These are phyloP conservation scores for Lachnellula willkommii DNA, from an alignment of 2,329 filamentous ascomycete genomes.

Conservation along the genomic window DNA sequence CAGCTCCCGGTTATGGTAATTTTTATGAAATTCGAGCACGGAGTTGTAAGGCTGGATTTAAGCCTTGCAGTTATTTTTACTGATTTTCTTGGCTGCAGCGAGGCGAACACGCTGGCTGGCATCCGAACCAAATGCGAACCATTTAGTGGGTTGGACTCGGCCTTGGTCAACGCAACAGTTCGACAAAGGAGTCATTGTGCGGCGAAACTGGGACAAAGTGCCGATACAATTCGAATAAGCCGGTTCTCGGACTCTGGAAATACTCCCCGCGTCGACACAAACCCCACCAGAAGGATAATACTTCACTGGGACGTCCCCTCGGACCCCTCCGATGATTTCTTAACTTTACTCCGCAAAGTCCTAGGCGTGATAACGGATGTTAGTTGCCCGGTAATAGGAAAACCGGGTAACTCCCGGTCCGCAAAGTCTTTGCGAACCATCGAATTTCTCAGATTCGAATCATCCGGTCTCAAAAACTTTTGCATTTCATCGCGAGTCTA, in stretches of 20 bases:
- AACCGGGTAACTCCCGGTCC: background rate
- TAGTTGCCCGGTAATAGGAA: background rate
- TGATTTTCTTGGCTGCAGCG: background rate
- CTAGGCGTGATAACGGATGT: background rate
- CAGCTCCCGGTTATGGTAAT: background rate
- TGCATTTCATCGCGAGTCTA: background rate
- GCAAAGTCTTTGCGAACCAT: background rate
- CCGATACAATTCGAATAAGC: constrained; percentile 1
- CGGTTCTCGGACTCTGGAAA: background rate
- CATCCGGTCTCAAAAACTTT: background rate
- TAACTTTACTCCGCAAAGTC: background rate
- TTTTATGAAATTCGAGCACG: background rate
- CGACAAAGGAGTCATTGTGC: background rate
- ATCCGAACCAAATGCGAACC: background rate
- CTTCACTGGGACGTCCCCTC: background rate
- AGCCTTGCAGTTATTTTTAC: background rate
- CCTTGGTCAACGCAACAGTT: background rate
- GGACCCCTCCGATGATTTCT: background rate
- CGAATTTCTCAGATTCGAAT: background rate
- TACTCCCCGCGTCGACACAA: background rate
- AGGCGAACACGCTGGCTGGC: background rate
- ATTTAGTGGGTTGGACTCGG: background rate
- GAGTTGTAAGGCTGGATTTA: background rate
- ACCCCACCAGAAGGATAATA: background rate
- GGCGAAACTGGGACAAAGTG: background rate